Base-by-base conservation (phyloP, 2,329 filamentous ascomycete species). In the Apiospora marii region DNA sequence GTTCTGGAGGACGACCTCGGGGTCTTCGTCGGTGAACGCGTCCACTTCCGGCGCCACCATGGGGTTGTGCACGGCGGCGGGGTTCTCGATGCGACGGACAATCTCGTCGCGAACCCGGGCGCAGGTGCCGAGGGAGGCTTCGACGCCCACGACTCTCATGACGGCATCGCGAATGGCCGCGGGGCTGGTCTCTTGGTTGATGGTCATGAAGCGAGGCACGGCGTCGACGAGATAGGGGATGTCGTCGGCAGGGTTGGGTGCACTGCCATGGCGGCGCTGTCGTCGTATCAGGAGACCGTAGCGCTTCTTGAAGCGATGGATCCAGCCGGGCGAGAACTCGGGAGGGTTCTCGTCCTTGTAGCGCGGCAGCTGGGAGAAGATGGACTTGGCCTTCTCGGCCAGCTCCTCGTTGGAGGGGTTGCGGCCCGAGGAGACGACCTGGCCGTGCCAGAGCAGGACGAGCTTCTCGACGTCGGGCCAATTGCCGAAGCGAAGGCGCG, bases 391-490 rank as follows among this genome's bases (percentile, higher is more conserved):
- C 82, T 91, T 91, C 46, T 91, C 89, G 74, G 88, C 88, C 3
- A 91, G 84, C 80, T 91, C 89, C 76, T 91, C 89, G 79, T 91
- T 91, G 61, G 88, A 90, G 0, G 89, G 89, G 75, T 89, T 87
- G 70, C 88, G 87, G 70, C 89, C 89, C 3, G 84, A 84, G 41
- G 83, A 69, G 83, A 86, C 73, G 83, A 86, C 70, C 84, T 85
- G 70, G 82, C 85, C 71, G 81, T 86, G 76, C 86, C 89, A 74
- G 90, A 94, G 76, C 91, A 97, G 82, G 95, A 97, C 86, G 85
- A 94, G 83, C 94, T 98, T 81, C 95, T 98, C 71, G 71, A 91
- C 89, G 75, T 91, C 89, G 73, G 89, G 89, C 89, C 89, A 91
- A 78, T 91, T 91, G 74, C 89, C 89, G 73, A 90, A 90, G 74